Conservation (phyloP, 108 stramenopile genomes). For the Skeletonema potamos region DNA sequence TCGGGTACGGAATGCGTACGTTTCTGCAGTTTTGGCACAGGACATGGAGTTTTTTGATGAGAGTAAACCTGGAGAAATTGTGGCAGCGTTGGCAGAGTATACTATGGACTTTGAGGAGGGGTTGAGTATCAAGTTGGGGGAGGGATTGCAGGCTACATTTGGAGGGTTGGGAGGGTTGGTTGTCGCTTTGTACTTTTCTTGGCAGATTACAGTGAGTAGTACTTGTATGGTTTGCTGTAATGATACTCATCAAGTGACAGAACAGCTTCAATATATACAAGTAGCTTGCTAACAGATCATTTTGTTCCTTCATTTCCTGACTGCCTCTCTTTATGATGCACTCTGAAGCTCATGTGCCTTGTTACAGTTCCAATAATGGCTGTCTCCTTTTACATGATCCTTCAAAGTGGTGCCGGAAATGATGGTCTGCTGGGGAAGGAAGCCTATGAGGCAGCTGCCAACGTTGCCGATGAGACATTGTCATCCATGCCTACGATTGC, state of each 20-base stretch:
- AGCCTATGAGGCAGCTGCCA: constrained; percentile 43
- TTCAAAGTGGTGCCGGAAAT: constrained; percentile 24
- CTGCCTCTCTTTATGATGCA: too few relatives aligned
- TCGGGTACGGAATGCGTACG: constrained; percentile 17
- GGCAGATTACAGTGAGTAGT: constrained; percentile 28
- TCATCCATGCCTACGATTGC: constrained; percentile 33
- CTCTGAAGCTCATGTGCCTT: constrained; percentile 24
- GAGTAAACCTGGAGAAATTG: constrained; percentile 28
- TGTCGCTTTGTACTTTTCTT: constrained; percentile 21
- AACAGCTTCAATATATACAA: too few relatives aligned
- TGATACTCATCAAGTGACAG: too few relatives aligned
- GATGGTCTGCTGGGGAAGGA: constrained; percentile 35
- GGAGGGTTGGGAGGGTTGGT: constrained; percentile 16
- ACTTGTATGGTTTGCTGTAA: too few relatives aligned
- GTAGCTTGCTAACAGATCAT: too few relatives aligned
- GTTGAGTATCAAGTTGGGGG: constrained; percentile 35
- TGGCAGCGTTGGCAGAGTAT: constrained; percentile 22
- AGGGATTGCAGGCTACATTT: constrained; percentile 23
- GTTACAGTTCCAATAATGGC: constrained; percentile 22
- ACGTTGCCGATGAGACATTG: constrained; percentile 37
- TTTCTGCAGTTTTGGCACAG: constrained; percentile 23
- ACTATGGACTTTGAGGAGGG: constrained; percentile 42
- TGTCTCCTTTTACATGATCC: constrained; percentile 25
- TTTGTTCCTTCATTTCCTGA: too few relatives aligned
- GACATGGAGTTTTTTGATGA: constrained; percentile 40